Evolutionary conservation across 345 rosid genomes (phyloP).

Genomic region (Ceriops zippeliana): DNA sequence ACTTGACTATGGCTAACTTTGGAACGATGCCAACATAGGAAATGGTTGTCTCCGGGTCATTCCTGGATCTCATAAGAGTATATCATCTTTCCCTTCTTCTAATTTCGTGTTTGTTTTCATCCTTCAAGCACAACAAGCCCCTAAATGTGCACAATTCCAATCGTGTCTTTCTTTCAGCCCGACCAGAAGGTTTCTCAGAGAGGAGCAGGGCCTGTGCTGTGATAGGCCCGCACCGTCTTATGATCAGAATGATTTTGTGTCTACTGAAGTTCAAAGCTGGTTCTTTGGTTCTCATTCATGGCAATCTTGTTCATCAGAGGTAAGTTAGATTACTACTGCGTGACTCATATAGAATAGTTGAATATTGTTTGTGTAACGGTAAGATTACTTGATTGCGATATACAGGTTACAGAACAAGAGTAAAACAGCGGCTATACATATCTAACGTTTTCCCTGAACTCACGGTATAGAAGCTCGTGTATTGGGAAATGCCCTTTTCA

Average conservation of each 20-base stretch:
- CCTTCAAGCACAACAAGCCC: background rate
- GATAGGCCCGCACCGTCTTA: conserved; percentile 71
- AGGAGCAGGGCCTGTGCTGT: conserved; percentile 70
- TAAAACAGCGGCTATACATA: no score
- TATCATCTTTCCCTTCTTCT: background rate
- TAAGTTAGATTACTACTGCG: conserved; percentile 15
- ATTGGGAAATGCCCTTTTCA: no score
- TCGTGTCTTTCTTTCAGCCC: conserved; percentile 41
- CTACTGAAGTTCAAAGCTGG: conserved; percentile 90
- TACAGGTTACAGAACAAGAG: no score
- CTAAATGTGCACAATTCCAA: background rate
- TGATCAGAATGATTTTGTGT: conserved; percentile 74
- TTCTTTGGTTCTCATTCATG: conserved; percentile 82
- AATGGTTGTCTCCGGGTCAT: conserved; percentile 98
- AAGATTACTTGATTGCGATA: no score
- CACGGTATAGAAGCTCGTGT: no score
- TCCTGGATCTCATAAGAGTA: conserved; percentile 94
- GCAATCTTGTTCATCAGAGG: conserved; percentile 93
- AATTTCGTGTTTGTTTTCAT: background rate
- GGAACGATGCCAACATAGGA: conserved; percentile 69
- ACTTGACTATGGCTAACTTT: conserved; percentile 93
- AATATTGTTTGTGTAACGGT: no score
- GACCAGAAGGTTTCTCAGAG: conserved; percentile 75
- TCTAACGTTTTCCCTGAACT: no score
- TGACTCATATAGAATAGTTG: no score